Base-by-base conservation (phyloP, 768 basidiomycete species). In the Russula vinacea region DNA sequence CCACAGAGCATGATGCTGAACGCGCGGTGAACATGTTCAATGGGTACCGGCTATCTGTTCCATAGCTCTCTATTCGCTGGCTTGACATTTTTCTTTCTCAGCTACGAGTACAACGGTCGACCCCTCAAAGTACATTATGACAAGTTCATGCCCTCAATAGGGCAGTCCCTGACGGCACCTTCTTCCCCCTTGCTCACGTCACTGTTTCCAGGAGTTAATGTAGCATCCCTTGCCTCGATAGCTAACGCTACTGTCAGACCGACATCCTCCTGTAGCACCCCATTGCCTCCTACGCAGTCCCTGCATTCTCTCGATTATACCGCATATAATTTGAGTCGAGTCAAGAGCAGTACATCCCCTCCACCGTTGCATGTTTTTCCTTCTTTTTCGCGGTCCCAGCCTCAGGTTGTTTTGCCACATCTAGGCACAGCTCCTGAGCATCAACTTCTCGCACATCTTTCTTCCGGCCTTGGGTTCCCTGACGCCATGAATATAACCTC, bases 41-140 rank as follows among this genome's bases (percentile, higher is more conserved):
- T 69, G 94, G 93, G 93, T 95, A 70, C 72, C 86, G 49, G 26
- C 17, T 22, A n/a, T 52, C 37, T 26, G 19, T 45, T n/a, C 54
- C 49, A 53, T 49, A 42, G 50, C 24, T 9, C 10, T 35, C 22
- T 54, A 14, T 51, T 55, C 57, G 11, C 22, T 22, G 54, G 26
- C 19, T 50, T 62, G 53, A 57, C 50, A 33, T 37, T 37, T 2
- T 42, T 52, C 62, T 65, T 40, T 35, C 22, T 17, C 72, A 96
- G 94, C 35, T 91, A 86, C 70, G 94, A 97, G 68, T 91, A 89
- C 70, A 91, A 91, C 71, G 94, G 94, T 5, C 86, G 93, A 32
- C 78, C 81, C 10, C 81, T 98, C 47, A 94, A 94, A 72, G 96
- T 98, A 13, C 90, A 94, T 73, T 90, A 87, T 71, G 96, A 98